phyloP scores from a whole-genome alignment of 768 basidiomycete species.

The Astraeus odoratus region DNA sequence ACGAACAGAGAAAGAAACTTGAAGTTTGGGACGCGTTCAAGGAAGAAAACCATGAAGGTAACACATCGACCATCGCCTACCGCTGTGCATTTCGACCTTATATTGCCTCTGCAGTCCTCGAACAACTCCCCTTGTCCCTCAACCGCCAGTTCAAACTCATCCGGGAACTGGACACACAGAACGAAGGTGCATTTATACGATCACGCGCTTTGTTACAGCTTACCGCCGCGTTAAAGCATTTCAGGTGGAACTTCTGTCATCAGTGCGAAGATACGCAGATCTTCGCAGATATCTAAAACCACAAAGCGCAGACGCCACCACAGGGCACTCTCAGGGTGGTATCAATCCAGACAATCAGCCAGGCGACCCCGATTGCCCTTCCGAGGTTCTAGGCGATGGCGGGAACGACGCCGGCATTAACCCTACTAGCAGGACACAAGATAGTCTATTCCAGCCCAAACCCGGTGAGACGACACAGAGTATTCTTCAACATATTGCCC shows the following conservation, averaged over 20 bases:
- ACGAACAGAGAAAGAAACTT: conserved; percentile 43
- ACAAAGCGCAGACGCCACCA: not conserved
- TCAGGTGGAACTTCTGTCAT: conserved; percentile 35
- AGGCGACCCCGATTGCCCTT: not conserved
- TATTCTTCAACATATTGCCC: conserved; percentile 52
- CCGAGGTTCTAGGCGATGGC: not conserved
- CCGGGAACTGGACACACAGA: conserved; percentile 66
- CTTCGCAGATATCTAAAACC: conserved; percentile 26
- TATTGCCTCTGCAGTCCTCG: conserved; percentile 45
- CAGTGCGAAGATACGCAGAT: conserved; percentile 41
- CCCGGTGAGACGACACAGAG: conserved; percentile 36
- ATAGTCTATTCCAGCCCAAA: conserved; percentile 9
- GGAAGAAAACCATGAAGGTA: conserved; percentile 78
- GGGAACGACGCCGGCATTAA: not conserved
- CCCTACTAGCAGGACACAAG: not conserved
- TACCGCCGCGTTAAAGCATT: conserved; percentile 26
- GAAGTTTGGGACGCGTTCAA: conserved; percentile 69
- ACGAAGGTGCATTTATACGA: conserved; percentile 36
- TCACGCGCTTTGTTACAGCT: conserved; percentile 3
- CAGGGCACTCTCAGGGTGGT: not conserved
- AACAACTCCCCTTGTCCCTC: conserved; percentile 70
- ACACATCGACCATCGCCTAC: not conserved
- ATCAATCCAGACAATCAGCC: not conserved
- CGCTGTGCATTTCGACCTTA: not conserved
- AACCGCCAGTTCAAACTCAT: conserved; percentile 66